phyloP scores from a whole-genome alignment of 306 rosid species.

The Canavalia ensiformis region DNA sequence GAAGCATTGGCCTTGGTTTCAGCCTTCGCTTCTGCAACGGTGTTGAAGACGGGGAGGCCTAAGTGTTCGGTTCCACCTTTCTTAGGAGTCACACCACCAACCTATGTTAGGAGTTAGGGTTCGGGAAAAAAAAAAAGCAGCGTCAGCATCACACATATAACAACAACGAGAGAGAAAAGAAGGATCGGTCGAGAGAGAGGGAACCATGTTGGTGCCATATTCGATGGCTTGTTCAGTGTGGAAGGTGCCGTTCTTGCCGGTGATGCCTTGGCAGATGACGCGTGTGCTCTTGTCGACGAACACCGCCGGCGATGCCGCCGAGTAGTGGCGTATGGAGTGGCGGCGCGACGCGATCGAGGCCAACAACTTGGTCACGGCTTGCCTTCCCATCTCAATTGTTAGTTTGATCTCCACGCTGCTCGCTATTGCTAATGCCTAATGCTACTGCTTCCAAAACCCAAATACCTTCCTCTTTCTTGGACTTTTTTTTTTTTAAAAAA shows the following conservation, averaged over 20 bases:
- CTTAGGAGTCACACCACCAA: slow-evolving; percentile 98
- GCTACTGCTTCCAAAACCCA: not conserved
- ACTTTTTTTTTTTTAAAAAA: not conserved
- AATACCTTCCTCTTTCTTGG: slow-evolving; percentile 21
- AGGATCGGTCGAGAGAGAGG: not conserved
- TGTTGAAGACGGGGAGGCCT: slow-evolving; percentile 98
- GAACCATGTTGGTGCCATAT: slow-evolving; percentile 96
- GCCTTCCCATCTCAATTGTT: slow-evolving; percentile 69
- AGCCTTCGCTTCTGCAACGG: slow-evolving; percentile 94
- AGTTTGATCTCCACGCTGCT: slow-evolving; percentile 30
- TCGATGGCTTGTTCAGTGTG: slow-evolving; percentile 98
- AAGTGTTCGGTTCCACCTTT: slow-evolving; percentile 97
- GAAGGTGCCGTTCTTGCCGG: slow-evolving; percentile 95
- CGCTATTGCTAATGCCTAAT: not conserved
- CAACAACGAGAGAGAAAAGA: not conserved
- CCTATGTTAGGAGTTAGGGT: slow-evolving; percentile 1
- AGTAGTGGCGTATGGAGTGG: slow-evolving; percentile 61
- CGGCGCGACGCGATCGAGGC: slow-evolving; percentile 66
- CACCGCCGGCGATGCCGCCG: slow-evolving; percentile 83
- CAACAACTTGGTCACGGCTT: slow-evolving; percentile 66
- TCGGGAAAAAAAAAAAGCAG: not conserved
- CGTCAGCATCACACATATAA: too few relatives aligned
- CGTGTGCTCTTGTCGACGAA: slow-evolving; percentile 98
- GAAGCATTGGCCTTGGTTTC: slow-evolving; percentile 97
- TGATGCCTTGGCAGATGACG: slow-evolving; percentile 97